Evolutionary conservation across 495 filamentous ascomycete genomes (phyloP).

Genomic region (Aspergillus haitiensis): DNA sequence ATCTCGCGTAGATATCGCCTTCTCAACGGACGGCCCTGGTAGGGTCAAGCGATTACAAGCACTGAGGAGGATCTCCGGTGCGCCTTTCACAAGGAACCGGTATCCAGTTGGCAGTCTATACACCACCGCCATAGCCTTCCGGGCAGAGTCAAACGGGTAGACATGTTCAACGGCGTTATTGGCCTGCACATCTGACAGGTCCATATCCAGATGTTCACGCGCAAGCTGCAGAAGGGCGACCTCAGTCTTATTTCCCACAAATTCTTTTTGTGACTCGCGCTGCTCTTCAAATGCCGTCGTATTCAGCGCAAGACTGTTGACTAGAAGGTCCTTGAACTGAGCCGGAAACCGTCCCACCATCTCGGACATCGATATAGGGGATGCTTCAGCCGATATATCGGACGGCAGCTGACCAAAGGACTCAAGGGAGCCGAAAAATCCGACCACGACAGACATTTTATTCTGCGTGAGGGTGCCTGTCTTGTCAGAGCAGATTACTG

Average conservation of each 20-base stretch:
- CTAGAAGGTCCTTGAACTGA: constrained; percentile 48
- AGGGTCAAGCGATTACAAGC: constrained; percentile 58
- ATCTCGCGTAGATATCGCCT: constrained; percentile 22
- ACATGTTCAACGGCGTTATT: constrained; percentile 61
- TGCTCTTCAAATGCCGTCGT: constrained; percentile 67
- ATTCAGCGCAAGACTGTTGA: constrained; percentile 64
- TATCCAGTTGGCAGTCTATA: constrained; percentile 57
- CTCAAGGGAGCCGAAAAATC: constrained; percentile 55
- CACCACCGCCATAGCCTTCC: constrained; percentile 69
- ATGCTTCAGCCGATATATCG: constrained; percentile 25
- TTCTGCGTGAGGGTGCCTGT: constrained; percentile 71
- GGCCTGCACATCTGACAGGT: constrained; percentile 57
- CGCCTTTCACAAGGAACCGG: constrained; percentile 68
- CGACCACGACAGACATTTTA: constrained; percentile 70
- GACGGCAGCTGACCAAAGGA: constrained; percentile 26
- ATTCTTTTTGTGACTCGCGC: constrained; percentile 54
- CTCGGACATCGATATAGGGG: background rate
- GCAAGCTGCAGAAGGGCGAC: constrained; percentile 64
- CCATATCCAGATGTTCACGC: constrained; percentile 61
- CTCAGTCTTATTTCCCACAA: constrained; percentile 71
- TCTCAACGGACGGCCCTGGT: constrained; percentile 53
- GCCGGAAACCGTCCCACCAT: constrained; percentile 17
- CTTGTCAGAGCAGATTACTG: constrained; percentile 69
- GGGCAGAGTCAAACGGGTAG: constrained; percentile 66
- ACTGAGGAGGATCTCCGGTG: constrained; percentile 63